Evolutionary conservation across 495 filamentous ascomycete genomes (phyloP), one percentile per base, ranked within the genome.

Genomic region (Tuber borchii): DNA sequence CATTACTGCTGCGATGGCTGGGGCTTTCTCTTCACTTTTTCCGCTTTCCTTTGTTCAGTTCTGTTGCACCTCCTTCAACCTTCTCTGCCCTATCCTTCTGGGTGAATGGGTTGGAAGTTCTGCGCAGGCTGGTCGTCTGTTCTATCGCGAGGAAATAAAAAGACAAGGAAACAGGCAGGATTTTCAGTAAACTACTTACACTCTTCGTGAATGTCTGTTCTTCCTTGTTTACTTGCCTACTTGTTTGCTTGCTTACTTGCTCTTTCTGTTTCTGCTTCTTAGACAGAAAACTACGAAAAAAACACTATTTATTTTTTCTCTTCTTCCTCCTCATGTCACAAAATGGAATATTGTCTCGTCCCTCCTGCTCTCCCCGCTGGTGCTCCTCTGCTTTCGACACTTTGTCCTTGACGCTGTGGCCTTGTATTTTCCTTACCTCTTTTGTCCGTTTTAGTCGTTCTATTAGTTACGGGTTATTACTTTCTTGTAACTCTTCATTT

Each of bases 11-110:
- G n/a, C 26, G 26, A 65, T 65, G 56, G 26, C 56, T 65, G 56
- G 56, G 26, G 65, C 34, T 74, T 73, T 70, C 70, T 42, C 75
- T 46, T 42, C 40, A 40, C 39, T 40, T 40, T 43, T 79, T 77
- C 71, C 73, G 37, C 17, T 73, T 51, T 39, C 9, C 44, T 78
- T 75, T 70, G 69, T 44, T 78, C 73, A 75, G 31, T 69, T 80
- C 78, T 83, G 20, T 83, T 76, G 71, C 70, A 79, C 78, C 83
- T 84, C 81, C 75, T 46, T 76, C 77, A 31, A 70, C 74, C 17
- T 42, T 70, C 39, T 71, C 61, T 43, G 6, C n/a, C 34, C 42
- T 61, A 37, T 51, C 26, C 20, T 48, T n/a, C 51, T 61, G 51
- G 51, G 26, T 26, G 51, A 26, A 61, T 31, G 51, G 51, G 51